Percentiles rank a stretch among this genome's conserved stretches.
Evolutionary conservation across 2,329 filamentous ascomycete genomes (phyloP).

Genomic region (Clarireedia paspali): DNA sequence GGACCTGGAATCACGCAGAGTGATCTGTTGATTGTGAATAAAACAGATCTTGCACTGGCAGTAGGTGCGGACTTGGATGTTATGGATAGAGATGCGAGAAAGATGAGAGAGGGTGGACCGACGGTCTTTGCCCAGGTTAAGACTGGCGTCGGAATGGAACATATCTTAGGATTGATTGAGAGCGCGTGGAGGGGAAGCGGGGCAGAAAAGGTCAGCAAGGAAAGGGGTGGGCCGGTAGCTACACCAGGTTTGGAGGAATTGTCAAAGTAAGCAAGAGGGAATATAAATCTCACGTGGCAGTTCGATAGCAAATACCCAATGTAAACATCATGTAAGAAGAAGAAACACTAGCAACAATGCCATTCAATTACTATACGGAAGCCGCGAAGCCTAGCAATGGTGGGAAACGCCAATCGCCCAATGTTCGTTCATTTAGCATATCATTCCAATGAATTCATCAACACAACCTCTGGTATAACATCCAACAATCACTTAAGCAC

Average conservation of each 20-base stretch:
- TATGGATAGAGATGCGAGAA: conserved; percentile 90
- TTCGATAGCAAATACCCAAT: background rate
- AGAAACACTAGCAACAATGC: too few species aligned
- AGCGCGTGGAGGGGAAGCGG: conserved; percentile 92
- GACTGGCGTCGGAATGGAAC: conserved; percentile 73
- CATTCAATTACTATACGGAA: too few species aligned
- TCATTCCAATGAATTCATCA: too few species aligned
- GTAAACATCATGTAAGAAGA: too few species aligned
- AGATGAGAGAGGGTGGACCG: conserved; percentile 92
- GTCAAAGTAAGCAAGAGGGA: conserved; percentile 8
- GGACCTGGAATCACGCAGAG: conserved; percentile 96
- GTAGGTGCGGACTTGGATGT: conserved; percentile 85
- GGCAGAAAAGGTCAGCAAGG: conserved; percentile 53
- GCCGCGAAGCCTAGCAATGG: background rate
- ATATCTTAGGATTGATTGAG: conserved; percentile 80
- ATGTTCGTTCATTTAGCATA: background rate
- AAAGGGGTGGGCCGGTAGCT: conserved; percentile 47
- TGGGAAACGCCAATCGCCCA: conserved; percentile 6
- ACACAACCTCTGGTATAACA: background rate
- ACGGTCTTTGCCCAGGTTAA: conserved; percentile 98
- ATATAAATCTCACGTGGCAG: background rate
- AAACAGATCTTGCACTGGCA: conserved; percentile 86
- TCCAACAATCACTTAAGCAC: conserved; percentile 9
- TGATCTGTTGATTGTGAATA: conserved; percentile 90
- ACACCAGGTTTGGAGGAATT: conserved; percentile 48